These are phyloP conservation scores for Fistulinella prunicolor DNA, from an alignment of 768 basidiomycete species.

Conservation along the genomic window DNA sequence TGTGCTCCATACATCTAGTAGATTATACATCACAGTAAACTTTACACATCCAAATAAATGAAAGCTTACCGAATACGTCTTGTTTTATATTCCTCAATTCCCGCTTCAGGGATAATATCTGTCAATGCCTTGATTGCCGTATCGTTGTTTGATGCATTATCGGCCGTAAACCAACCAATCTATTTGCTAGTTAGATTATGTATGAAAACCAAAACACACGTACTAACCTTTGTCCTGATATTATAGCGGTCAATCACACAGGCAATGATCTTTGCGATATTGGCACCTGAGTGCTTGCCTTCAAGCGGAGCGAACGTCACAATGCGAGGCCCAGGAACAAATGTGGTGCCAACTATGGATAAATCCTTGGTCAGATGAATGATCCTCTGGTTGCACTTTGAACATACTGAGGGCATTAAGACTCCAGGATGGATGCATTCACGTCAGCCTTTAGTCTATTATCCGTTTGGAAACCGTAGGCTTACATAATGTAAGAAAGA, in stretches of 20 bases:
- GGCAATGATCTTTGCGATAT: not conserved
- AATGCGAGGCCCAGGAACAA: no score
- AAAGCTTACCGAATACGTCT: no score
- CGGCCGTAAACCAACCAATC: not conserved
- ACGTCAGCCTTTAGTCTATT: no score
- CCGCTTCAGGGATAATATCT: not conserved
- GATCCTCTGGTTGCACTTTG: no score
- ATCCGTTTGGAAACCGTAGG: no score
- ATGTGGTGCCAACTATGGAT: no score
- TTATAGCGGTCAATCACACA: not conserved
- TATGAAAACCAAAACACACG: not conserved
- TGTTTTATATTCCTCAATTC: not conserved
- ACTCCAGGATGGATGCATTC: no score
- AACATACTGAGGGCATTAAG: no score
- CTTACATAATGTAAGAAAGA: no score
- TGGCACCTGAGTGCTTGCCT: not conserved
- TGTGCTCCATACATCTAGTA: conserved; percentile 1
- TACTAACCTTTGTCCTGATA: not conserved
- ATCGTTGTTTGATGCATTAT: not conserved
- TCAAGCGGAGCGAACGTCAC: not conserved
- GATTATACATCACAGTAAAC: not conserved
- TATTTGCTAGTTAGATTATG: not conserved
- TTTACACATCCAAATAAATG: no score
- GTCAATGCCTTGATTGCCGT: not conserved
- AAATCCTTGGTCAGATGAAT: no score